Evolutionary conservation across 495 filamentous ascomycete species (phyloP).

Genomic region (Platismatia glauca): DNA sequence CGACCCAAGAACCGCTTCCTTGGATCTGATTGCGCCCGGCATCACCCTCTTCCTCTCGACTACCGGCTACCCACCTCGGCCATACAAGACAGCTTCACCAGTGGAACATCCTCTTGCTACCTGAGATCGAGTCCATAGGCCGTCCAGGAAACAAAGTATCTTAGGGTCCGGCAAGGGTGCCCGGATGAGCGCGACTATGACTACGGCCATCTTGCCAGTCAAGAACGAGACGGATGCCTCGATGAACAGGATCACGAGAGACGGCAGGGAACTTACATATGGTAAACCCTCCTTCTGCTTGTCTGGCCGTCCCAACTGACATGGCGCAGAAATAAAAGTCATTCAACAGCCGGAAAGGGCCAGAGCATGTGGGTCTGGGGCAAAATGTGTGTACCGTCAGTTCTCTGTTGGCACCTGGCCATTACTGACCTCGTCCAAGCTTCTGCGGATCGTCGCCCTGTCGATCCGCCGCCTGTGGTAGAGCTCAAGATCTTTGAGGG

Average conservation of each 20-base stretch:
- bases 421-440: conserved; percentile 41
- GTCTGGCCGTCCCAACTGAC: background rate
- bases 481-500: conserved; percentile 82
- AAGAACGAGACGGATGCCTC: conserved; percentile 51
- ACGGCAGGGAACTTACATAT: conserved; percentile 76
- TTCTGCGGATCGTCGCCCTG: conserved; percentile 89
- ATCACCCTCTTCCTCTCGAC: background rate
- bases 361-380: conserved; percentile 90
- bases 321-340: conserved; percentile 40
- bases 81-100: background rate
- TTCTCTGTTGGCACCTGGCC: background rate
- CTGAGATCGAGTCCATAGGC: background rate
- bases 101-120: too few relatives aligned
- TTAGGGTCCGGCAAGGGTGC: background rate
- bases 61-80: background rate
- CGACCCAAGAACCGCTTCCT: background rate
- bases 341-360: conserved; percentile 93
- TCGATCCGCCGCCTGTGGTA: conserved; percentile 95
- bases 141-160: background rate
- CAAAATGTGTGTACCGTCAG: conserved; percentile 63
- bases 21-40: background rate
- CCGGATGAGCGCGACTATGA: background rate
- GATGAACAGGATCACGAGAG: conserved; percentile 60
- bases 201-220: conserved; percentile 36
- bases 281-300: conserved; percentile 15